A percentile compares a stretch with the other conserved stretches of the same genome.
Conservation (phyloP, 495 filamentous ascomycete species). For the Penicillium mononematosum region DNA sequence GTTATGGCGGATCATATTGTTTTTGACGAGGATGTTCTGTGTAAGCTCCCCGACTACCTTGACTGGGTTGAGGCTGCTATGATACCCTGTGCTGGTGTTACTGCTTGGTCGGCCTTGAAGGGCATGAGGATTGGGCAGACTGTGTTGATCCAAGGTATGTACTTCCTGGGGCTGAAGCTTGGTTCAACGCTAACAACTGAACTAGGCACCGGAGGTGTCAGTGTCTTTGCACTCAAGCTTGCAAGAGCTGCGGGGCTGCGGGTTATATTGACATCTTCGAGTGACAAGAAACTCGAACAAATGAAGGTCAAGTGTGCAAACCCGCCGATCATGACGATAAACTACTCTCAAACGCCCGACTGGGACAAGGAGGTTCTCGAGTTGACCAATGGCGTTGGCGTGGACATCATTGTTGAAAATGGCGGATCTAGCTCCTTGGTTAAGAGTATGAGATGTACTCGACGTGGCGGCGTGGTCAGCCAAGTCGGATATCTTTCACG, state of each 20-base stretch:
- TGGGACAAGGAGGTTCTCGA: conserved; percentile 39
- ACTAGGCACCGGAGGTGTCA: conserved; percentile 38
- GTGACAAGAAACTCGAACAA: conserved; percentile 33
- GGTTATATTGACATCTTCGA: conserved; percentile 38
- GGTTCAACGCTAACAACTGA: not conserved
- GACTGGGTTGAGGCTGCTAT: conserved; percentile 30
- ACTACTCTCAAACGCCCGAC: conserved; percentile 31
- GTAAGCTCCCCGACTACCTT: conserved; percentile 32
- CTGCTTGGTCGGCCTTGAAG: conserved; percentile 41
- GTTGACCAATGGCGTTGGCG: conserved; percentile 36
- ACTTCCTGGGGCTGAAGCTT: no score
- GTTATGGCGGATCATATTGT: conserved; percentile 37
- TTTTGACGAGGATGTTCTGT: conserved; percentile 31
- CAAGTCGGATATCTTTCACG: conserved; percentile 43
- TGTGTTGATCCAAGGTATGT: conserved; percentile 43
- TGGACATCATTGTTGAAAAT: conserved; percentile 42
- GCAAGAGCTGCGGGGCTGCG: conserved; percentile 31
- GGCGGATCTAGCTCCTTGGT: conserved; percentile 36
- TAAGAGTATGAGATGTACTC: conserved; percentile 35
- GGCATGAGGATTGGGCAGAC: conserved; percentile 32
- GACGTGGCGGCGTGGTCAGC: conserved; percentile 38
- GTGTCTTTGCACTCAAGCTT: conserved; percentile 36
- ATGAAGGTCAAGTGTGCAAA: conserved; percentile 19
- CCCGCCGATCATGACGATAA: conserved; percentile 30
- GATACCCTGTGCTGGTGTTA: conserved; percentile 41